A percentile compares a stretch with the other conserved stretches of the same genome.
phyloP scores from a whole-genome alignment of 768 basidiomycete genomes.

The Tylopilus felleus region DNA sequence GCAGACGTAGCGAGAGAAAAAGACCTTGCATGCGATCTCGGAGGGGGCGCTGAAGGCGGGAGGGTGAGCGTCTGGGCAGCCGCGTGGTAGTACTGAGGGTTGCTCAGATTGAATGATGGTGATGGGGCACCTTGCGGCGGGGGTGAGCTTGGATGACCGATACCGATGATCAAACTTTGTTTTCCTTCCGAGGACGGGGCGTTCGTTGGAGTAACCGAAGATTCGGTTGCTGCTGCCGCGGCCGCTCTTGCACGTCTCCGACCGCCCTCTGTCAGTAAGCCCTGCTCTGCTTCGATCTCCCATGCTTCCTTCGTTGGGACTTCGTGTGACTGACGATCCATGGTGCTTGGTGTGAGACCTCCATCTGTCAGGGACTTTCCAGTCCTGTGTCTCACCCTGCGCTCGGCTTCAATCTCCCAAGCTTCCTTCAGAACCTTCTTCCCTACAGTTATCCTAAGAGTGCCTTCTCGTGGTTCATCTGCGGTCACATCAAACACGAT shows the following conservation, averaged over 20 bases:
- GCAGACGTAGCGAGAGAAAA: conserved; percentile 50
- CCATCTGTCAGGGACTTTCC: conserved; percentile 31
- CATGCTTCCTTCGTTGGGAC: conserved; percentile 63
- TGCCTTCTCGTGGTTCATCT: conserved; percentile 52
- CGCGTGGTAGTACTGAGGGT: conserved; percentile 58
- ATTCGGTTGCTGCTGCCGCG: conserved; percentile 37
- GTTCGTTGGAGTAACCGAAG: conserved; percentile 15
- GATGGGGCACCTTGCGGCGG: conserved; percentile 22
- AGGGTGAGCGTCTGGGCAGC: conserved; percentile 58
- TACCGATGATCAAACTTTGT: conserved; percentile 14
- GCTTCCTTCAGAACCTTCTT: conserved; percentile 68
- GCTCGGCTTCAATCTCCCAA: conserved; percentile 79
- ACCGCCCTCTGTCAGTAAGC: conserved; percentile 71
- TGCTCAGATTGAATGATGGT: conserved; percentile 37
- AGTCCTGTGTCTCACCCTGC: conserved; percentile 41
- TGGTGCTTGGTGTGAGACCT: not conserved
- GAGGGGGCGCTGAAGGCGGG: conserved; percentile 55
- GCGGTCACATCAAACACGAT: conserved; percentile 53
- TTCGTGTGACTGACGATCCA: conserved; percentile 3
- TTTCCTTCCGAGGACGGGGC: conserved; percentile 14
- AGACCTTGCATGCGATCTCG: conserved; percentile 53
- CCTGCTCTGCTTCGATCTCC: conserved; percentile 78
- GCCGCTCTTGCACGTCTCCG: conserved; percentile 57
- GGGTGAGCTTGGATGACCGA: conserved; percentile 27
- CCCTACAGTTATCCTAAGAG: conserved; percentile 58